These are phyloP conservation scores for Nakazawaea sp. DNA, from an alignment of 805 yeast genomes.

Conservation along the genomic window DNA sequence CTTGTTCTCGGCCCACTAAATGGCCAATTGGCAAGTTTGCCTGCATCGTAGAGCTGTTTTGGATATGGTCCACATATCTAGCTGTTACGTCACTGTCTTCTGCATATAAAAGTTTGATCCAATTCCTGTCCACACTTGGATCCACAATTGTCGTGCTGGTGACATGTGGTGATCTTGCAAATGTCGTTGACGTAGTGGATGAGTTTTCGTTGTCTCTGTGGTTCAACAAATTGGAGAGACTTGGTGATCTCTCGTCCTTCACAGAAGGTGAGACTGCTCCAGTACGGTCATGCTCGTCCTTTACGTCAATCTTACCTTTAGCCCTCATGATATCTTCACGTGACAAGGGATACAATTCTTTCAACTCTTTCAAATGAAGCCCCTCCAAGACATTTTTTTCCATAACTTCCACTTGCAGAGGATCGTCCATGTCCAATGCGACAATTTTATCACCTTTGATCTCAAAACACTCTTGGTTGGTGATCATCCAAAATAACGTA, in stretches of 20 bases:
- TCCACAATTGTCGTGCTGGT: neutral
- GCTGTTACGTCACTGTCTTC: neutral
- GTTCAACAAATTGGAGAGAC: slow-evolving; percentile 6
- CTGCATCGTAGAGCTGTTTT: too few species aligned
- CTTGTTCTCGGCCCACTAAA: too few species aligned
- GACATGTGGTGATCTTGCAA: slow-evolving; percentile 1
- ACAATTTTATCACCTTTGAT: slow-evolving; percentile 1
- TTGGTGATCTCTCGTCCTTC: slow-evolving; percentile 8
- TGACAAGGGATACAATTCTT: slow-evolving; percentile 5
- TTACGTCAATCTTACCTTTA: too few species aligned
- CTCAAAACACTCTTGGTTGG: slow-evolving; percentile 8
- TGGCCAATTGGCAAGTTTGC: too few species aligned
- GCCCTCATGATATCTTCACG: neutral
- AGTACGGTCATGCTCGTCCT: neutral
- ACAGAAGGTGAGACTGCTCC: slow-evolving; percentile 1
- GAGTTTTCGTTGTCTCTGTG: neutral
- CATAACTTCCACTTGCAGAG: neutral
- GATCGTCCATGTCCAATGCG: slow-evolving; percentile 1
- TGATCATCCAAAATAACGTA: slow-evolving; percentile 9
- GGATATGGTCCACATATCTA: neutral
- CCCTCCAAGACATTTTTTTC: slow-evolving; percentile 4
- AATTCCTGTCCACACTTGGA: slow-evolving; percentile 4
- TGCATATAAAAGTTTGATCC: slow-evolving; percentile 8
- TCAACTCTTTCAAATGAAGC: slow-evolving; percentile 5
- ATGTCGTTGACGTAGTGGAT: slow-evolving; percentile 1